Evolutionary conservation across 202 grass and related monocot species (phyloP).

Genomic region (Bolboschoenoplectus hybrid): DNA sequence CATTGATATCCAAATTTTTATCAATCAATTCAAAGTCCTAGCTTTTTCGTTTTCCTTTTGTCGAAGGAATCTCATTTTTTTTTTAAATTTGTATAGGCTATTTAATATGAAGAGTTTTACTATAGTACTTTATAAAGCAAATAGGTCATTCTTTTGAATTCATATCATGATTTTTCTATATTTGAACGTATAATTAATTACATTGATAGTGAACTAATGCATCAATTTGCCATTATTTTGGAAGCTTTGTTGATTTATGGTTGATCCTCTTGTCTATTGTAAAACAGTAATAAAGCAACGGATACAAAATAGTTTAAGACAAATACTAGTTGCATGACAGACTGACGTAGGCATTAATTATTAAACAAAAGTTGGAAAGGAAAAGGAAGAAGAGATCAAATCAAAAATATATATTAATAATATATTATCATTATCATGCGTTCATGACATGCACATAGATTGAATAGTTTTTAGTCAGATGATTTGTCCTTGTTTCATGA

Average conservation of each 20-base stretch:
- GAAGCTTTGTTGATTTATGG: background rate
- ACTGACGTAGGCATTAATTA: background rate
- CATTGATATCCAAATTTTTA: background rate
- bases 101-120: background rate
- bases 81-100: background rate
- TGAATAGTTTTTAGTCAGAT: background rate
- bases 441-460: background rate
- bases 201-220: no score
- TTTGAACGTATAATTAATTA: no score
- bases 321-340: slow-evolving; percentile 1
- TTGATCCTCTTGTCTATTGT: background rate
- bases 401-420: no score
- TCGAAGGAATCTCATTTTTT: background rate
- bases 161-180: background rate
- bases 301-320: background rate
- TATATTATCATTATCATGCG: no score
- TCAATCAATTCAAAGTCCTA: background rate
- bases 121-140: background rate
- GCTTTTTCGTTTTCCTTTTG: background rate
- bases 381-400: background rate
- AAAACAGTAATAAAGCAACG: background rate
- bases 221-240: no score
- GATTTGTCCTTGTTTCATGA: background rate
- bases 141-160: no score
- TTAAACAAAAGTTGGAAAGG: no score